These are phyloP conservation scores for Lonicera japonica DNA, from an alignment of 129 eudicot genomes.

Conservation along the genomic window DNA sequence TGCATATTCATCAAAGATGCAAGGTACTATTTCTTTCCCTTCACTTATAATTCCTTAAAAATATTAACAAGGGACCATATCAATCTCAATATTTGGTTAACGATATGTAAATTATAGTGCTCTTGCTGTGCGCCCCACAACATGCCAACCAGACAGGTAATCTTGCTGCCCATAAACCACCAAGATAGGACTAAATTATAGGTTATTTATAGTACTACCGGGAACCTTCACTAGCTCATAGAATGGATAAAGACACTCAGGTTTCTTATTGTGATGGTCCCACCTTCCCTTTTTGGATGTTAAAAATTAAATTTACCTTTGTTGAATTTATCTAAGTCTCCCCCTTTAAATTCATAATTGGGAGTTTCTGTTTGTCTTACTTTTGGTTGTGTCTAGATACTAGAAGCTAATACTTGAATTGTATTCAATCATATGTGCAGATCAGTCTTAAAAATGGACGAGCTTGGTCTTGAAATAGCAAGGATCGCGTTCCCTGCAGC, in stretches of 20 bases:
- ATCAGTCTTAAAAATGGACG: conserved; percentile 46
- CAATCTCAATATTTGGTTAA: no score
- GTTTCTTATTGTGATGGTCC: neutral
- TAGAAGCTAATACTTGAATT: neutral
- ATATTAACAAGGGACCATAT: neutral
- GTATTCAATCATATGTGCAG: conserved; percentile 24
- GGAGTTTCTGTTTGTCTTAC: neutral
- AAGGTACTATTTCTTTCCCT: conserved; percentile 20
- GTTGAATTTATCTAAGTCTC: no score
- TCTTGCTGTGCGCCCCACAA: neutral
- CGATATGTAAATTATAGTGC: neutral
- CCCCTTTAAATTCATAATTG: neutral
- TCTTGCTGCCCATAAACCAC: no score
- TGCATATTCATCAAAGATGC: conserved; percentile 42
- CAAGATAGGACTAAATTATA: no score
- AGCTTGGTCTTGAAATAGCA: conserved; percentile 68
- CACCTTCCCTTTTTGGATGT: neutral
- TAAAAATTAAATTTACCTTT: neutral
- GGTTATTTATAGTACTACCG: no score
- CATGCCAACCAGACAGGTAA: no score
- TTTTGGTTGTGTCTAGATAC: neutral
- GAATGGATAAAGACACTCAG: no score
- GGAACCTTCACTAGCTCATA: no score
- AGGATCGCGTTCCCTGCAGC: conserved; percentile 80
- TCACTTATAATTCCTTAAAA: neutral